phyloP scores from a whole-genome alignment of 1,139 yeast genomes.

The Protomyces inouyei region DNA sequence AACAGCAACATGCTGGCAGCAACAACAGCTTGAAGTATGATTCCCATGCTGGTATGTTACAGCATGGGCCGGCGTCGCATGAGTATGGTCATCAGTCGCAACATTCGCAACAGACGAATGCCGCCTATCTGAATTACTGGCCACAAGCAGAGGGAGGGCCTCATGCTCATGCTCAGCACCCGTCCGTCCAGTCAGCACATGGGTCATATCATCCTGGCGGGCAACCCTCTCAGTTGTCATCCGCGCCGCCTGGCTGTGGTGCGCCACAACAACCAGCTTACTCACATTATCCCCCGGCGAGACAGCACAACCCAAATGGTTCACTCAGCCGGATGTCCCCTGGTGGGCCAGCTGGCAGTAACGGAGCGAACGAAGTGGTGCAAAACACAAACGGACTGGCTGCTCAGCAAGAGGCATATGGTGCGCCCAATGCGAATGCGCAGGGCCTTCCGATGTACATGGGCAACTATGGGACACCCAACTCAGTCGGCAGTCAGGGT shows the following conservation, averaged over 20 bases:
- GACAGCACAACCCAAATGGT: neutral
- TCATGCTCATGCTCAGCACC: neutral
- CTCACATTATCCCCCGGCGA: neutral
- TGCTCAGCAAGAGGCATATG: neutral
- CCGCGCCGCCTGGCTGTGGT: neutral
- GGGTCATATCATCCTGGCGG: neutral
- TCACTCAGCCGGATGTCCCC: neutral
- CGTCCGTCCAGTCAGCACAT: neutral
- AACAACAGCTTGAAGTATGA: slow-evolving; percentile 13
- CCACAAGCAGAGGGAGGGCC: neutral
- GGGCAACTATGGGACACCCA: slow-evolving; percentile 3
- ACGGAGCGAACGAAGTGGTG: neutral
- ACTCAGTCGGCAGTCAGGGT: neutral
- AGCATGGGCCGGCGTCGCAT: neutral
- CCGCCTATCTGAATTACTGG: neutral
- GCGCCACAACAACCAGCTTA: neutral
- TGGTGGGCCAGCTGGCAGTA: neutral
- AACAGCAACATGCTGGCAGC: slow-evolving; percentile 20
- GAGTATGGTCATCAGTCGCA: neutral
- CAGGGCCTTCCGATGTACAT: slow-evolving; percentile 14
- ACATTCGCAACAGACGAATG: neutral
- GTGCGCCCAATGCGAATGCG: neutral
- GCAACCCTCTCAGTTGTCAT: neutral
- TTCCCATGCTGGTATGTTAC: neutral
- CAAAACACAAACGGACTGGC: neutral